Evolutionary conservation across 1,139 yeast species (phyloP), one percentile per base, ranked within the genome.

Genomic region (Pichia sp.): DNA sequence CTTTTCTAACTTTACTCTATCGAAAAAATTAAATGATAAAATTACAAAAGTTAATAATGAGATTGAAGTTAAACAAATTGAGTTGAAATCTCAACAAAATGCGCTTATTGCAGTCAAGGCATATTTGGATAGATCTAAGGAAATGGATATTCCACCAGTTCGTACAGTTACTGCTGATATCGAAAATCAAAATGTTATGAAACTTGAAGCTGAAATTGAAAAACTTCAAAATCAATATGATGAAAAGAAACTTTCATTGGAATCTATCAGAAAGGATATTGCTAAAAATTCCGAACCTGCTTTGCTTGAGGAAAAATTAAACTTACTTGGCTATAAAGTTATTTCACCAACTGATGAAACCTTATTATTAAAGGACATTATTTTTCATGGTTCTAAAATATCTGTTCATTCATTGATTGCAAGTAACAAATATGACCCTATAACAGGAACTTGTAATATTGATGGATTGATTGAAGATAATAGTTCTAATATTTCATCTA

Each of bases 391-490:
- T 26, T 29, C 41, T 2, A 41, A 23, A 3, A 9, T 41, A 11
- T 32, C 45, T 4, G 22, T 42, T 16, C 22, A 49, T 32, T 35
- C 46, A 6, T 28, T 51, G 0, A 36, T 40, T 10, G 44, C 46
- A 20, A 41, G 54, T 8, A 43, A 51, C 9, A 50, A 52, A 40
- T 45, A 46, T 29, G 58, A 55, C 47, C 52, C 56, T 8, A 33
- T 29, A 29, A 30, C 45, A 4, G 46, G 47, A 8, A 24, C 20
- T 4, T 37, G 25, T 20, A 32, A 37, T 25, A 8, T 45, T 32
- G 48, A 47, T 37, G 22, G 7, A 11, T 4, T 44, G 12, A 33
- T 39, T 27, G 29, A 34, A 7, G 30, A 34, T 4, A 30, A 42
- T 5, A 41, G 41, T 12, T 36, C 25, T 27, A 7, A 9, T 12